These are phyloP conservation scores for Theobroma grandiflorum DNA, from an alignment of 441 rosid genomes.

Conservation along the genomic window DNA sequence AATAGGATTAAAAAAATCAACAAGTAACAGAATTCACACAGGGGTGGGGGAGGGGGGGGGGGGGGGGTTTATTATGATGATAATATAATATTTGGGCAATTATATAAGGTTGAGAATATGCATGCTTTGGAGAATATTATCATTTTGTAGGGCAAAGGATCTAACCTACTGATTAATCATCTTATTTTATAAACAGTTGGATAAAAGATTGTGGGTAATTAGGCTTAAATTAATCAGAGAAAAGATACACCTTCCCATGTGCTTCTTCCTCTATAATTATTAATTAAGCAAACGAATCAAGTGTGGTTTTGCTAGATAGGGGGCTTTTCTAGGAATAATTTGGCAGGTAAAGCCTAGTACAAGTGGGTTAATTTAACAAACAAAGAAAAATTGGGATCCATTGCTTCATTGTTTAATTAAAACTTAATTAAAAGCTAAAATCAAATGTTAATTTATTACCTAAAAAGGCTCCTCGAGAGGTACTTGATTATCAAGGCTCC, in stretches of 20 bases:
- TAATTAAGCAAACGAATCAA: slow-evolving; percentile 11
- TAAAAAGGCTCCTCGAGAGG: slow-evolving; percentile 9
- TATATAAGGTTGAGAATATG: slow-evolving; percentile 19
- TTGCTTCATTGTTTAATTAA: slow-evolving; percentile 30
- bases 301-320: slow-evolving; percentile 22
- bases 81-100: slow-evolving; percentile 26
- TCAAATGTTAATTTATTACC: slow-evolving; percentile 17
- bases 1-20: neutral
- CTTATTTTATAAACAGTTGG: slow-evolving; percentile 9
- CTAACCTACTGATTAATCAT: slow-evolving; percentile 30
- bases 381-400: slow-evolving; percentile 12
- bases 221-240: slow-evolving; percentile 24
- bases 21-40: slow-evolving; percentile 2
- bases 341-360: slow-evolving; percentile 35
- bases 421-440: slow-evolving; percentile 20
- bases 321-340: slow-evolving; percentile 36
- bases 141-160: slow-evolving; percentile 39
- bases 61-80: slow-evolving; percentile 24
- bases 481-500: slow-evolving; percentile 23
- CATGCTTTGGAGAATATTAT: slow-evolving; percentile 43
- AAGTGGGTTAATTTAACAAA: slow-evolving; percentile 32
- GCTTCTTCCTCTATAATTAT: slow-evolving; percentile 32
- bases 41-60: neutral
- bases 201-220: slow-evolving; percentile 19
- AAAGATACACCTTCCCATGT: slow-evolving; percentile 44